Percentiles rank a stretch among this genome's conserved stretches.
Evolutionary conservation across 352 stramenopile species (phyloP).

Genomic region (Pythium phragmiticola): DNA sequence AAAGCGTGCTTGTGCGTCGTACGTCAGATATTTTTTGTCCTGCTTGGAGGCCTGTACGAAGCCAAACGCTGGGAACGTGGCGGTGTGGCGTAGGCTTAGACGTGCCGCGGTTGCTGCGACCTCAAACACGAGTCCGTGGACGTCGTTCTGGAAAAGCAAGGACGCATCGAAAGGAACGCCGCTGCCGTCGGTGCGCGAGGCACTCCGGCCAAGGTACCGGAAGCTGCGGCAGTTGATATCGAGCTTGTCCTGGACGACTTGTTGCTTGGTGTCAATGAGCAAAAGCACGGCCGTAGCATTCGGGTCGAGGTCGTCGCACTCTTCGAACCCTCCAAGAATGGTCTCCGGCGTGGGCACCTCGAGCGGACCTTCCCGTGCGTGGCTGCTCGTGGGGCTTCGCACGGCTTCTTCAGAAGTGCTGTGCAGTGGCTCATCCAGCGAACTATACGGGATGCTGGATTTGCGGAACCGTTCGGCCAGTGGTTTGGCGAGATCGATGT

Average conservation of each 20-base stretch:
- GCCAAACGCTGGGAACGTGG: constrained; percentile 73
- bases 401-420: constrained; percentile 36
- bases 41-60: constrained; percentile 88
- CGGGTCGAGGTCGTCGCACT: constrained; percentile 76
- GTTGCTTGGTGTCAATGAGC: constrained; percentile 39
- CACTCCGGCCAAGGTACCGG: constrained; percentile 48
- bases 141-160: constrained; percentile 81
- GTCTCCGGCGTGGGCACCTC: constrained; percentile 75
- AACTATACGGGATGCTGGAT: constrained; percentile 75
- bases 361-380: constrained; percentile 24
- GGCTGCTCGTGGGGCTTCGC: constrained; percentile 27
- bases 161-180: constrained; percentile 18
- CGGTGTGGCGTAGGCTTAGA: constrained; percentile 41
- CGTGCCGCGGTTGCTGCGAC: constrained; percentile 26
- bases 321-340: constrained; percentile 75
- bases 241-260: constrained; percentile 42
- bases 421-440: constrained; percentile 56
- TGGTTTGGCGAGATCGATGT: constrained; percentile 37
- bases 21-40: constrained; percentile 83
- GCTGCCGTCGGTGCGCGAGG: background rate
- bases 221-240: constrained; percentile 72
- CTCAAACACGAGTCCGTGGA: constrained; percentile 72
- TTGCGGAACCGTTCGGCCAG: constrained; percentile 77
- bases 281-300: constrained; percentile 65
- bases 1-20: constrained; percentile 48